Conservation (phyloP, 257 asterid genomes). For the Penstemon eatonii region DNA sequence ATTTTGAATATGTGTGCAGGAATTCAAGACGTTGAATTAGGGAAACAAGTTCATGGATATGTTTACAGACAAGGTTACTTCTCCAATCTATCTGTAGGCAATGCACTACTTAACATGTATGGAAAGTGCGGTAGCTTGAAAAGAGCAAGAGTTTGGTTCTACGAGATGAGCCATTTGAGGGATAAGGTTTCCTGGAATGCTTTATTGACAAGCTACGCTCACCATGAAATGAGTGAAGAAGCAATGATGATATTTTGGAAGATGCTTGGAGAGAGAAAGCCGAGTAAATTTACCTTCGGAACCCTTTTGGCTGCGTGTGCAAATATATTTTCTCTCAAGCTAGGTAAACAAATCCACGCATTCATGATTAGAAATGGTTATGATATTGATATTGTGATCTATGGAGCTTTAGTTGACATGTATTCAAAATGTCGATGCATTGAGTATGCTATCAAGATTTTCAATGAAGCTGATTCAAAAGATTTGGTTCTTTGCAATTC, state of each 20-base stretch:
- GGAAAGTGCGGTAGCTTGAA: constrained; percentile 70
- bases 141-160: constrained; percentile 63
- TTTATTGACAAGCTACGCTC: constrained; percentile 57
- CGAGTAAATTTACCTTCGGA: constrained; percentile 66
- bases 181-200: constrained; percentile 76
- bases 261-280: constrained; percentile 63
- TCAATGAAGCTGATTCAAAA: constrained; percentile 38
- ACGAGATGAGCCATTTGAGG: constrained; percentile 49
- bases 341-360: constrained; percentile 76
- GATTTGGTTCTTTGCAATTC: constrained; percentile 69
- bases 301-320: constrained; percentile 84
- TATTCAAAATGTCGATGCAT: constrained; percentile 71
- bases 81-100: constrained; percentile 48
- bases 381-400: constrained; percentile 55
- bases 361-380: constrained; percentile 64
- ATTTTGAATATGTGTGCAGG: constrained; percentile 61
- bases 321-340: constrained; percentile 52
- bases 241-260: constrained; percentile 50
- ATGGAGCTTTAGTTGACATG: constrained; percentile 80
- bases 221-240: constrained; percentile 60
- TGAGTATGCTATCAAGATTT: constrained; percentile 49
- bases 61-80: constrained; percentile 53
- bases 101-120: constrained; percentile 75
- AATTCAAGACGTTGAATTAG: constrained; percentile 59
- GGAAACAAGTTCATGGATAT: constrained; percentile 79